Evolutionary conservation across 441 rosid species (phyloP), one percentile per base, ranked within the genome.

Genomic region (Gossypium schwendimanii): DNA sequence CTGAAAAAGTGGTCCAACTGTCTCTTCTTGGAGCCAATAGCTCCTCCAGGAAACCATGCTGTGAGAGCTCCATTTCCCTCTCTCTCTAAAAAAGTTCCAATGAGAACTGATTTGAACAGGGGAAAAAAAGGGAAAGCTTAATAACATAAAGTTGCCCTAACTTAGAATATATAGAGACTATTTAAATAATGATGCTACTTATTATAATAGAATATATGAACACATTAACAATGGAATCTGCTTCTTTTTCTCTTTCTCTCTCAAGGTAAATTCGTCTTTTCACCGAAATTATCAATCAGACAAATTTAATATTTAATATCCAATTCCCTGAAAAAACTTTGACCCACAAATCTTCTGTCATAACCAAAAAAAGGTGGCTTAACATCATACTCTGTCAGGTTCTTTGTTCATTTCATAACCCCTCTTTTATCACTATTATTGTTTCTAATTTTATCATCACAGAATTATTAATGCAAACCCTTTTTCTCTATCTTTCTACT

Each of bases 1-100:
- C 57, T 26, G 75, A 17, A 52, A 77, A 79, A 70, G 55, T 75
- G 54, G 77, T 54, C 84, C 81, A 86, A 73, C 75, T 76, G 39
- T 81, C 90, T 73, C 83, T 86, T 76, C 87, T 83, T 75, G 91
- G 86, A 55, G 78, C 83, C 57, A 87, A 77, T 14, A 87, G 57
- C 72, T 86, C 94, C 80, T 89, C 94, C 75, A 89, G 75, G 85
- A 87, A 77, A 61, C 83, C 87, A 81, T 78, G 77, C 14, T 83
- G 79, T 12, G 85, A 73, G 23, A 85, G 86, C 86, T 87, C 91
- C 93, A 87, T 69, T 67, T 58, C 64, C 74, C 36, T 12, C 23
- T 70, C 31, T 26, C 20, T 53, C 54, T 39, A 6, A 10, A 14
- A 39, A 23, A 44, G 10, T 72, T 63, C 67, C 53, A 24, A 59